Evolutionary conservation across 805 yeast genomes (phyloP).

Genomic region (Nakazawaea anatomiae): DNA sequence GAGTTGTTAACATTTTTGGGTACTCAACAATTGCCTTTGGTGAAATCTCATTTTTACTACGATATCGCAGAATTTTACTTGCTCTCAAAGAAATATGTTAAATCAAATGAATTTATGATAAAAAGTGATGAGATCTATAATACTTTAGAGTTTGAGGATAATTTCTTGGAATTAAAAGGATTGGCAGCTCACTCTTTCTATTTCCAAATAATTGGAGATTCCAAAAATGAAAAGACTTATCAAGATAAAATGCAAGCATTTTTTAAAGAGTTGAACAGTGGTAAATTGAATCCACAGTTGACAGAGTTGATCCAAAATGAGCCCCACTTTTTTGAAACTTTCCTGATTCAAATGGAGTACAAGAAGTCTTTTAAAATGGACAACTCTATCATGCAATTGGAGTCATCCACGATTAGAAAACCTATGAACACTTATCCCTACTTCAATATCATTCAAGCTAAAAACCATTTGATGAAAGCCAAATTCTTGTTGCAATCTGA

Average conservation of each 20-base stretch:
- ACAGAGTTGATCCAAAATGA: slow-evolving; percentile 14
- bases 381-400: slow-evolving; percentile 14
- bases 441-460: slow-evolving; percentile 24
- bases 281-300: slow-evolving; percentile 10
- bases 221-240: slow-evolving; percentile 8
- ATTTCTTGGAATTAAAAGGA: slow-evolving; percentile 14
- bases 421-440: background rate
- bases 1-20: slow-evolving; percentile 40
- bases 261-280: background rate
- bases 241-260: slow-evolving; percentile 1
- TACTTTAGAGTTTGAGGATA: slow-evolving; percentile 10
- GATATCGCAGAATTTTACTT: slow-evolving; percentile 19
- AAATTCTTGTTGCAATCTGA: slow-evolving; percentile 30
- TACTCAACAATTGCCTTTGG: slow-evolving; percentile 21
- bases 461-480: slow-evolving; percentile 23
- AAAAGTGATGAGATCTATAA: slow-evolving; percentile 12
- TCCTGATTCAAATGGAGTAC: slow-evolving; percentile 12
- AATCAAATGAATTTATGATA: slow-evolving; percentile 12
- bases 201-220: slow-evolving; percentile 12
- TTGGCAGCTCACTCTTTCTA: slow-evolving; percentile 14
- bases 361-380: slow-evolving; percentile 12
- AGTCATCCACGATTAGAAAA: background rate
- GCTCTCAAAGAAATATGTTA: slow-evolving; percentile 10
- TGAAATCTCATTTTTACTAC: slow-evolving; percentile 16
- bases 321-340: background rate